Conservation (phyloP, 163 green algal species). For the Scenedesmus sp. region DNA sequence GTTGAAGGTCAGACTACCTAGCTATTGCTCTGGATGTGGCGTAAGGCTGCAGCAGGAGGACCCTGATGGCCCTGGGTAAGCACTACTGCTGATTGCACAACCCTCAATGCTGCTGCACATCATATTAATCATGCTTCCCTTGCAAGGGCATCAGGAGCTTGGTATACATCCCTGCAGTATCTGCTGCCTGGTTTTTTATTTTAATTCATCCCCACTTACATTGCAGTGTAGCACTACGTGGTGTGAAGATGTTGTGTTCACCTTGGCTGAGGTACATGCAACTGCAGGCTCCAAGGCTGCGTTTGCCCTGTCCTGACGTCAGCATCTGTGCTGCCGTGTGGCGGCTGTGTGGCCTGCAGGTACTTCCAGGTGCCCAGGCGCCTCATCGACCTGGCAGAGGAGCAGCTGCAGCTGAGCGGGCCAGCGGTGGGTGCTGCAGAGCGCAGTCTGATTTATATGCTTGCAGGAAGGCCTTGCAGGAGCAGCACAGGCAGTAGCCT, state of each 20-base stretch:
- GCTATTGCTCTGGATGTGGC: slow-evolving; percentile 41
- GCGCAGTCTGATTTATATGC: neutral
- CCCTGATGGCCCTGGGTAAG: slow-evolving; percentile 49
- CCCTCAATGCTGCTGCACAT: neutral
- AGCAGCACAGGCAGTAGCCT: neutral
- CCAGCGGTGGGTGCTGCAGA: neutral
- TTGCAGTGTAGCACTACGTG: too few relatives aligned
- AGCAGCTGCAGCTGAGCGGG: slow-evolving; percentile 24
- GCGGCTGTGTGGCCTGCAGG: slow-evolving; percentile 30
- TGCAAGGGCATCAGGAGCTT: too few relatives aligned
- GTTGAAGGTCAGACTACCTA: slow-evolving; percentile 14
- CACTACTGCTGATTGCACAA: neutral
- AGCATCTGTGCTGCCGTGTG: too few relatives aligned
- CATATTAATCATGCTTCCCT: too few relatives aligned
- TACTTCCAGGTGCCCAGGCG: slow-evolving; percentile 46
- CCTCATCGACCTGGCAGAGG: slow-evolving; percentile 34
- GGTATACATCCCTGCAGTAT: too few relatives aligned
- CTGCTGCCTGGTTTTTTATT: too few relatives aligned
- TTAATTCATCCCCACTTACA: too few relatives aligned
- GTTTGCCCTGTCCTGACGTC: too few relatives aligned
- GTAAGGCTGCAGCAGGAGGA: slow-evolving; percentile 49
- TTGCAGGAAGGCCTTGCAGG: neutral
- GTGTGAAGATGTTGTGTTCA: too few relatives aligned
- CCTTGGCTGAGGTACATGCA: too few relatives aligned
- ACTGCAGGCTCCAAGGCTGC: too few relatives aligned